Evolutionary conservation across 495 filamentous ascomycete species (phyloP).

Genomic region (Aspergillus taichungensis): DNA sequence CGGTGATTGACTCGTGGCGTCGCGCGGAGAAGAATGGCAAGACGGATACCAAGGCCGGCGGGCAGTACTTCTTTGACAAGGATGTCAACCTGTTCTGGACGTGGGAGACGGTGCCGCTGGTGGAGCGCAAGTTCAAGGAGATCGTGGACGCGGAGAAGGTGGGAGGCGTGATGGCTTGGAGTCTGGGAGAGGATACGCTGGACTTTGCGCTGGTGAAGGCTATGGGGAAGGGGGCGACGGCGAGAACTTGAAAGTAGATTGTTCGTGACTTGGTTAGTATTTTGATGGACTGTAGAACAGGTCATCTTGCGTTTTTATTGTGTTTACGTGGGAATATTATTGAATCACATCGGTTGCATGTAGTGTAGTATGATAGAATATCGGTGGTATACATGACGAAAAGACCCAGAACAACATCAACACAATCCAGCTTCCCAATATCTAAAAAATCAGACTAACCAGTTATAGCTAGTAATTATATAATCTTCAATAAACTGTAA

Average conservation of each 20-base stretch:
- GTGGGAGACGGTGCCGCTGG: conserved; percentile 58
- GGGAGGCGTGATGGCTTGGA: conserved; percentile 69
- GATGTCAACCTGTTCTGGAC: conserved; percentile 60
- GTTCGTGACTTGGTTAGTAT: not conserved
- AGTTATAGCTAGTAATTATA: too few species aligned
- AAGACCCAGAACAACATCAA: too few species aligned
- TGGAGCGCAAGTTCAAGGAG: conserved; percentile 52
- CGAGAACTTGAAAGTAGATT: conserved; percentile 1
- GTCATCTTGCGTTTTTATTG: too few species aligned
- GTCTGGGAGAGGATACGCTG: conserved; percentile 60
- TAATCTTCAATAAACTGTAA: too few species aligned
- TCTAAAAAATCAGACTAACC: too few species aligned
- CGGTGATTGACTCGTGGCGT: conserved; percentile 31
- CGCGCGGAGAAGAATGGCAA: conserved; percentile 44
- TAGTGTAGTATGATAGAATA: too few species aligned
- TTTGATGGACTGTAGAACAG: too few species aligned
- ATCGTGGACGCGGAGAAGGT: conserved; percentile 50
- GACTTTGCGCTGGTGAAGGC: conserved; percentile 50
- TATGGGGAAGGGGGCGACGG: conserved; percentile 40
- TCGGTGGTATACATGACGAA: too few species aligned
- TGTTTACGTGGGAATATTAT: too few species aligned
- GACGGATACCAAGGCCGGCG: conserved; percentile 51
- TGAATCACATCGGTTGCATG: too few species aligned
- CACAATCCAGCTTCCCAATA: too few species aligned
- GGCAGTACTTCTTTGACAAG: conserved; percentile 61